Base-by-base conservation (phyloP, 169 alveolate genomes). In the Ichthyophthirius multifiliis region DNA sequence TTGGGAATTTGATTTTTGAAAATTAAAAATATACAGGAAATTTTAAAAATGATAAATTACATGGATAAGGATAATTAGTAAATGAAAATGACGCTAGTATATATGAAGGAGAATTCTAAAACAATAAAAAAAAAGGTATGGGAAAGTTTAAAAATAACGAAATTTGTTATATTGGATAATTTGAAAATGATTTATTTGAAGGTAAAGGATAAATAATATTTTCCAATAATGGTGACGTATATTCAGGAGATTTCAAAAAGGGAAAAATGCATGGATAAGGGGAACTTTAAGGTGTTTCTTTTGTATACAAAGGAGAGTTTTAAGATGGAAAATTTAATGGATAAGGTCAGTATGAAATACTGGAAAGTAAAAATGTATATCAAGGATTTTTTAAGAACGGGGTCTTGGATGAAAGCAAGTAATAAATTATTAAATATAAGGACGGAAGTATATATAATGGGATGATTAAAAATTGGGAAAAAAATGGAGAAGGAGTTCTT, bases 91-190 rank as follows among this genome's bases (percentile, higher is more conserved):
- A 84, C 39, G 83, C 83, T 18, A 65, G 76, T 39, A 46, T 73
- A 9, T 84, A 77, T 79, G 86, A 84, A 32, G 90, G 90, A 35
- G 86, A 77, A 23, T 84, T 83, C 75, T 9, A 43, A 16, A 27
- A 62, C 1, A 84, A 84, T 15, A 74, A 43, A 35, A 78, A 79
- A 43, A 32, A 74, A 13, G 90, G 90, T 1, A 74, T 78, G 82
- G 81, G 82, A 0, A 47, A 55, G 35, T 31, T 13, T 15, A 46
- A 30, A 15, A 48, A 73, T 47, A 85, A 85, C 0, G 55, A 64
- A n/a, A 65, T 78, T 18, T 27, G 31, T 55, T 85, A 73, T 43
- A 65, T 76, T 20, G 91, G 91, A 12, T 65, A 74, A 32, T 80
- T 75, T 39, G 30, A 62, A 5, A 65, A 79, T 23, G 83, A 85